These are phyloP conservation scores for Gaertneriomyces semiglobifer DNA, from an alignment of 192 early-diverging fungal genomes.

Conservation along the genomic window DNA sequence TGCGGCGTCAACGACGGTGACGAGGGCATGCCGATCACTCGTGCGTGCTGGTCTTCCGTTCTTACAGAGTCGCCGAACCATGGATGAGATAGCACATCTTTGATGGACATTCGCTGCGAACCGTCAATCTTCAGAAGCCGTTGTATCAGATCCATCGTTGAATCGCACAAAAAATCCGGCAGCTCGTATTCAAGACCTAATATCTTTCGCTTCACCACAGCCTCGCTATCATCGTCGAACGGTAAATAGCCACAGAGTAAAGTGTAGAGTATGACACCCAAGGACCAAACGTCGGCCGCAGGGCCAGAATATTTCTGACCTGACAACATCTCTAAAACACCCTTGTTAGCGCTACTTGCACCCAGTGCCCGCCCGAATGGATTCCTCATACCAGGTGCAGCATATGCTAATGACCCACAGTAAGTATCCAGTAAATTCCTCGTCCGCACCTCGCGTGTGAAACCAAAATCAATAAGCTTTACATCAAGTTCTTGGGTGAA, in stretches of 20 bases:
- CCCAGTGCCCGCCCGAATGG: neutral
- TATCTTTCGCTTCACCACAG: conserved; percentile 66
- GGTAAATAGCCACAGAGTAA: conserved; percentile 84
- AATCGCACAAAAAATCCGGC: conserved; percentile 54
- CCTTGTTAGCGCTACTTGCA: conserved; percentile 3
- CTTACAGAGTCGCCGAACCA: conserved; percentile 49
- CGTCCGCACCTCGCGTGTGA: conserved; percentile 38
- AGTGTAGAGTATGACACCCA: conserved; percentile 92
- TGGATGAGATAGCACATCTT: conserved; percentile 63
- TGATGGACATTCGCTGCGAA: conserved; percentile 56
- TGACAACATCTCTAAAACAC: conserved; percentile 61
- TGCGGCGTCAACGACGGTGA: conserved; percentile 35
- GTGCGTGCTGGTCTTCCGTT: conserved; percentile 23
- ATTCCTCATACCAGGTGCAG: conserved; percentile 61
- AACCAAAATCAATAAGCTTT: conserved; percentile 96
- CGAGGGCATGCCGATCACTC: conserved; percentile 27
- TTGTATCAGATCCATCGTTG: conserved; percentile 60
- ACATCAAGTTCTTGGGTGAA: conserved; percentile 81
- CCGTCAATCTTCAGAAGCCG: conserved; percentile 68
- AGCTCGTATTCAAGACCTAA: conserved; percentile 69
- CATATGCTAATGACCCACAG: conserved; percentile 66
- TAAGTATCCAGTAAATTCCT: conserved; percentile 48
- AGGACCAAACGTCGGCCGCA: conserved; percentile 88
- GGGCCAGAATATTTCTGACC: conserved; percentile 76
- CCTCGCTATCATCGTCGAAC: conserved; percentile 78